A percentile compares a stretch with the other conserved stretches of the same genome.
Evolutionary conservation across 176 grass and related monocot species (phyloP).

Genomic region (Coix lacrymajobi): DNA sequence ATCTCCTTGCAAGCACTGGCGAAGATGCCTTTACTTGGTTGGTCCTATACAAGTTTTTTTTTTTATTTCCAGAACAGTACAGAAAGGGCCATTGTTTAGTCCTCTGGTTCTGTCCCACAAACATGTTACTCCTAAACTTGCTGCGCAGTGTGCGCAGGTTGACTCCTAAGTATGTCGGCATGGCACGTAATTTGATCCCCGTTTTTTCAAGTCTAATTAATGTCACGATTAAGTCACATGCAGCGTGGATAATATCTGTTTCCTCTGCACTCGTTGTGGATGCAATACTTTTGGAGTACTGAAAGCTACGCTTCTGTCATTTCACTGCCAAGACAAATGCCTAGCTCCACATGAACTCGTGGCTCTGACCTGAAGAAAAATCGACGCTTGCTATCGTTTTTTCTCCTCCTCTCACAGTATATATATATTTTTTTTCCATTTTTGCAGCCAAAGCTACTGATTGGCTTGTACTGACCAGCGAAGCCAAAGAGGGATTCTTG

Average conservation of each 20-base stretch:
- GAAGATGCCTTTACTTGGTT: constrained; percentile 7
- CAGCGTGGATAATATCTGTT: neutral
- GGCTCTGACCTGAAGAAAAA: constrained; percentile 17
- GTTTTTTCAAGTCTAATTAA: neutral
- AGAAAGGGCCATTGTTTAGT: neutral
- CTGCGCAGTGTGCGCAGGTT: neutral
- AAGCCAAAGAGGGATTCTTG: neutral
- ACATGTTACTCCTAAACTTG: constrained; percentile 9
- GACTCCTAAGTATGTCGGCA: neutral
- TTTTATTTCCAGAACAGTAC: neutral
- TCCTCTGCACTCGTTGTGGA: neutral
- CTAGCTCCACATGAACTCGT: constrained; percentile 6
- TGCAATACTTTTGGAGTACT: neutral
- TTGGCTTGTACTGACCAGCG: constrained; percentile 11
- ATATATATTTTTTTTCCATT: neutral
- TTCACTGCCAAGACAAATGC: constrained; percentile 5
- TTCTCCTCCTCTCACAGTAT: neutral
- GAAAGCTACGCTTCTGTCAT: constrained; percentile 29
- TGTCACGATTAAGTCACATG: constrained; percentile 12
- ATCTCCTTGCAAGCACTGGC: neutral
- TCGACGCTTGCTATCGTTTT: neutral
- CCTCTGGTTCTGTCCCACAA: neutral
- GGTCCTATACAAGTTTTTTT: neutral
- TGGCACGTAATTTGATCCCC: neutral
- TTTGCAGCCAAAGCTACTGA: constrained; percentile 38